These are phyloP conservation scores for Triangularia setosa DNA, from an alignment of 2,329 filamentous ascomycete species.

Conservation along the genomic window DNA sequence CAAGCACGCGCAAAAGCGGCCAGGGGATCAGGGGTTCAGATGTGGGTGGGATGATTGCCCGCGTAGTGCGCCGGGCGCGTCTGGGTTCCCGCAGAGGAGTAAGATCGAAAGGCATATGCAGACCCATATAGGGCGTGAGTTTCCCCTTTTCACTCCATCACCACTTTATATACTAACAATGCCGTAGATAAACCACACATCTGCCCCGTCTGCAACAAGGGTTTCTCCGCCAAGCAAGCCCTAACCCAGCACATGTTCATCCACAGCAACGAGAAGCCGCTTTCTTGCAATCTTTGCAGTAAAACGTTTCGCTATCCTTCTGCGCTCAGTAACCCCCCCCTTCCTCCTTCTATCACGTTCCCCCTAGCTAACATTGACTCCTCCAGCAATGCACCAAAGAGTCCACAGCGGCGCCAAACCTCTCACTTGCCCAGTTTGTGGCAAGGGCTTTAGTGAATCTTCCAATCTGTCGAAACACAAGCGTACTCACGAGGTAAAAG, in stretches of 20 bases:
- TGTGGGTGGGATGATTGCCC: slow-evolving; percentile 56
- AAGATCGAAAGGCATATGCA: slow-evolving; percentile 64
- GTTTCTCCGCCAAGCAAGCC: slow-evolving; percentile 64
- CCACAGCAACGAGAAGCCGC: slow-evolving; percentile 63
- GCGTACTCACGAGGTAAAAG: slow-evolving; percentile 55
- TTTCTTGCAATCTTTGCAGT: slow-evolving; percentile 52
- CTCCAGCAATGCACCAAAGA: slow-evolving; percentile 60
- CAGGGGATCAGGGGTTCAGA: slow-evolving; percentile 41
- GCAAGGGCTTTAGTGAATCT: slow-evolving; percentile 59
- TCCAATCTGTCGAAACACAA: slow-evolving; percentile 65
- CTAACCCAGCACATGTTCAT: slow-evolving; percentile 64
- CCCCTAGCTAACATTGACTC: neutral
- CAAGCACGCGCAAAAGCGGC: slow-evolving; percentile 40
- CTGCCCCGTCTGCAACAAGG: slow-evolving; percentile 52
- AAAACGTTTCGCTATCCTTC: slow-evolving; percentile 65
- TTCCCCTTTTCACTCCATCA: neutral
- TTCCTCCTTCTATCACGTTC: neutral
- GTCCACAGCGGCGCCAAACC: slow-evolving; percentile 65
- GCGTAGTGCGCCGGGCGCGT: slow-evolving; percentile 41
- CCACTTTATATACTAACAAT: neutral
- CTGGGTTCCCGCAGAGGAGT: slow-evolving; percentile 55
- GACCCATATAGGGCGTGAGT: slow-evolving; percentile 61
- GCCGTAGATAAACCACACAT: slow-evolving; percentile 54
- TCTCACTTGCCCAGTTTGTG: slow-evolving; percentile 54
- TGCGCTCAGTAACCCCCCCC: slow-evolving; percentile 50